Evolutionary conservation across 225 moss, liverwort and hornwort species (phyloP).

Genomic region (Polytrichum formosum): DNA sequence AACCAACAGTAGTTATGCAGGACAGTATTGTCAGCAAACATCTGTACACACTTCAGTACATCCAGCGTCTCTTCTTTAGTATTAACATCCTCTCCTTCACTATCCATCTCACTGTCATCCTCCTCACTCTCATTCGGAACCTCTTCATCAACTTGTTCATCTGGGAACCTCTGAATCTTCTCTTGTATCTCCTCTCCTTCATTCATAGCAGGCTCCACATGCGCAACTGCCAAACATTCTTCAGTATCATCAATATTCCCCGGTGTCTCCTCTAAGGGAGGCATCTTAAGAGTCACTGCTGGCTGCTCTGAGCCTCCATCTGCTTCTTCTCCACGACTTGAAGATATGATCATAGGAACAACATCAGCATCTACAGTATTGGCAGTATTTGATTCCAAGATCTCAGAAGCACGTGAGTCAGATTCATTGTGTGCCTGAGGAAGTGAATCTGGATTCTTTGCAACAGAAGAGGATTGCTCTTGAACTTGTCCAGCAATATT

Average conservation of each 20-base stretch:
- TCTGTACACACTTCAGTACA: constrained; percentile 38
- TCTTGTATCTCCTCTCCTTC: constrained; percentile 2
- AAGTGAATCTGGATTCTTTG: neutral
- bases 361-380: neutral
- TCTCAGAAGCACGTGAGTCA: neutral
- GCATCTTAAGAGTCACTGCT: neutral
- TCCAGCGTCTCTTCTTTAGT: constrained; percentile 78
- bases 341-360: no score
- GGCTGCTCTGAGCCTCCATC: neutral
- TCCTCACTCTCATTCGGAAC: constrained; percentile 20
- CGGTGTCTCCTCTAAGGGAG: neutral
- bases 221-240: neutral
- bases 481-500: neutral
- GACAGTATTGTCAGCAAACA: constrained; percentile 74
- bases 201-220: constrained; percentile 9
- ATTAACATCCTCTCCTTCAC: constrained; percentile 40
- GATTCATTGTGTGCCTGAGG: neutral
- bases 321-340: neutral
- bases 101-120: constrained; percentile 26
- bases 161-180: constrained; percentile 6
- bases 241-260: neutral
- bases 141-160: neutral
- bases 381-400: neutral
- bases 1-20: constrained; percentile 93
- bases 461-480: constrained; percentile 2